Percentiles rank a stretch among this genome's conserved stretches.
Evolutionary conservation across 768 basidiomycete genomes (phyloP).

Genomic region (Suillus lakei): DNA sequence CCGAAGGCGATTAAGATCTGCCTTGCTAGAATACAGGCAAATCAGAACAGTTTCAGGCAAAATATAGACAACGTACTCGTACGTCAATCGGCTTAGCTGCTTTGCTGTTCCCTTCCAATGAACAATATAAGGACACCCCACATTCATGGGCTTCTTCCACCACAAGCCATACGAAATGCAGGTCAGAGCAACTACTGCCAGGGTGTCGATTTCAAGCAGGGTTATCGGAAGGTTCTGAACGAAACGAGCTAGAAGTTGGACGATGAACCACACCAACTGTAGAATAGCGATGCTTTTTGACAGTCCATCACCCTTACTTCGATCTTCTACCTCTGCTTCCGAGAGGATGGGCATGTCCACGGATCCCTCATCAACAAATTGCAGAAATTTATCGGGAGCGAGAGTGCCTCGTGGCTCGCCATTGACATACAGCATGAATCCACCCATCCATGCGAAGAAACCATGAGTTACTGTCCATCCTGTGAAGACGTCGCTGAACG

Average conservation of each 20-base stretch:
- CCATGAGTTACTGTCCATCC: constrained; percentile 19
- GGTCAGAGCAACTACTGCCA: constrained; percentile 39
- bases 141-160: constrained; percentile 46
- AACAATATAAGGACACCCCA: constrained; percentile 21
- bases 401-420: constrained; percentile 8
- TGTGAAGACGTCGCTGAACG: not conserved
- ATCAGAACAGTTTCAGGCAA: not conserved
- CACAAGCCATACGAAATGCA: constrained; percentile 37
- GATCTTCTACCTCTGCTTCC: constrained; percentile 25
- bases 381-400: not conserved
- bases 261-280: constrained; percentile 42
- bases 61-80: not conserved
- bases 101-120: not conserved
- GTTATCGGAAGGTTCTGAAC: constrained; percentile 32
- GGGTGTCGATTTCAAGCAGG: constrained; percentile 42
- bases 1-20: not conserved
- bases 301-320: constrained; percentile 39
- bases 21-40: not conserved
- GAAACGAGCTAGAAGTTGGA: constrained; percentile 33
- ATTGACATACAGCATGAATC: constrained; percentile 19
- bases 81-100: not conserved
- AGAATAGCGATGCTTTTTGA: constrained; percentile 39
- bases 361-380: not conserved
- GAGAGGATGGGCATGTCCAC: constrained; percentile 11
- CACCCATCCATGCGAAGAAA: constrained; percentile 26